Base-by-base conservation (phyloP, 2,329 filamentous ascomycete species). In the Colletotrichum sp. region DNA sequence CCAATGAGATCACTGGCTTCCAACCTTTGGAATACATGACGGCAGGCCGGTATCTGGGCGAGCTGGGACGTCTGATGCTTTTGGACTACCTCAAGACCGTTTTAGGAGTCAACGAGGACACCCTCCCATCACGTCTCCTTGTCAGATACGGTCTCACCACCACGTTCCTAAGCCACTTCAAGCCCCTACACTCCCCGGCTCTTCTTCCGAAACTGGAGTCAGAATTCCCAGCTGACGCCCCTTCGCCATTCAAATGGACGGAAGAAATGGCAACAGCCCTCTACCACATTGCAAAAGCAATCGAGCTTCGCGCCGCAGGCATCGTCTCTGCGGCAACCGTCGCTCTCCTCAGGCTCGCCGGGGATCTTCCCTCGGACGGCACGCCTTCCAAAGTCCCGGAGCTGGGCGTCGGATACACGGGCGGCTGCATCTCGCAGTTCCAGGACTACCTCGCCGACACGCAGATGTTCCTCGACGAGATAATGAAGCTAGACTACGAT, bases 1-100 rank as follows among this genome's bases (percentile, higher is more conserved):
- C 92, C 65, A 93, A 93, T 79, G 93, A 95, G 79, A 88, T 87
- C 8, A 93, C 95, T 0, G 94, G 95, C 0, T 96, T 96, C 79
- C 95, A 96, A 78, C 94, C 95, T 0, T 90, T 96, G 24, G 95
- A 97, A 82, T 96, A 96, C 84, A 95, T 96, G 93, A 96, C 94
- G 1, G 91, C 94, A 4, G 94, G 94, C 4, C 89, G 94, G 55
- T 96, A 96, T 81, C 88, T 96, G 6, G 94, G 94, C 67, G 94
- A 96, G 83, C 90, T 96, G 13, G 93, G 93, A 28, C 92, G 94
- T 30, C 87, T 96, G 72, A 91, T 95, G 77, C 88, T 95, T 70
- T 84, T 93, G 55, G 93, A 95, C 80, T 93, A 94, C 80, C 83
- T 94, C 80, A 89, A 86, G 13, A 86, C 80, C 13, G 81, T 84